Evolutionary conservation across 2,329 filamentous ascomycete genomes (phyloP).

Genomic region (Colletotrichum sp.): DNA sequence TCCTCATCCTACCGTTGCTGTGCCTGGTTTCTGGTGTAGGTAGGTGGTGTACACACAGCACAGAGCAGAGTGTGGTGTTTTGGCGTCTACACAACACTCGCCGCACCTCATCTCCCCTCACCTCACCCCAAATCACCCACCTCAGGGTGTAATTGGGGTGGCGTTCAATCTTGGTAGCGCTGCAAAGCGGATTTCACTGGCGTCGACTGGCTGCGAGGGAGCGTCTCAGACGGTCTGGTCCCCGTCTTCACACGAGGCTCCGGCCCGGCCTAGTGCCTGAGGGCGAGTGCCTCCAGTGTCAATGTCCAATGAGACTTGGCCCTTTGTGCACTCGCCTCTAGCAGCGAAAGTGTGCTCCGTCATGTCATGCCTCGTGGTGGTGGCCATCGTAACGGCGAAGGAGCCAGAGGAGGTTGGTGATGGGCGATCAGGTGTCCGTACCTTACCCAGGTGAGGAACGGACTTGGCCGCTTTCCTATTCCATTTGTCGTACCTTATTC

Average conservation of each 20-base stretch:
- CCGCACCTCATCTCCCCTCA: not conserved
- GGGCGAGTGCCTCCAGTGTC: not conserved
- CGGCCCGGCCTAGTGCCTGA: not conserved
- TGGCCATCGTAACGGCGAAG: not conserved
- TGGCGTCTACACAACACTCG: not conserved
- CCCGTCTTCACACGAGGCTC: conserved; percentile 3
- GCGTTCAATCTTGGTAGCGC: conserved; percentile 2
- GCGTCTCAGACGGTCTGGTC: conserved; percentile 1
- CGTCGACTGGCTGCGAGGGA: conserved; percentile 5
- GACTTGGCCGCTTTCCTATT: not conserved
- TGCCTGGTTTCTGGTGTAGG: no score
- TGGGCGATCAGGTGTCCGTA: not conserved
- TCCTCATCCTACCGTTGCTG: not conserved
- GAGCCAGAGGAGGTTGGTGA: not conserved
- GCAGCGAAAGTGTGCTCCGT: not conserved
- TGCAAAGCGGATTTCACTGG: not conserved
- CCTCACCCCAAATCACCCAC: not conserved
- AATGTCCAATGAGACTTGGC: not conserved
- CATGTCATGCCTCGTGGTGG: conserved; percentile 8
- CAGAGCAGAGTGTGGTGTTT: not conserved
- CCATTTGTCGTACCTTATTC: not conserved
- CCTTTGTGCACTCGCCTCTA: not conserved
- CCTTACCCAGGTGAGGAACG: not conserved
- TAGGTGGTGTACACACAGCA: not conserved
- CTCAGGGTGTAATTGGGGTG: not conserved